These are phyloP conservation scores for Fusarium mangiferae DNA, from an alignment of 2,329 filamentous ascomycete species.

Conservation along the genomic window DNA sequence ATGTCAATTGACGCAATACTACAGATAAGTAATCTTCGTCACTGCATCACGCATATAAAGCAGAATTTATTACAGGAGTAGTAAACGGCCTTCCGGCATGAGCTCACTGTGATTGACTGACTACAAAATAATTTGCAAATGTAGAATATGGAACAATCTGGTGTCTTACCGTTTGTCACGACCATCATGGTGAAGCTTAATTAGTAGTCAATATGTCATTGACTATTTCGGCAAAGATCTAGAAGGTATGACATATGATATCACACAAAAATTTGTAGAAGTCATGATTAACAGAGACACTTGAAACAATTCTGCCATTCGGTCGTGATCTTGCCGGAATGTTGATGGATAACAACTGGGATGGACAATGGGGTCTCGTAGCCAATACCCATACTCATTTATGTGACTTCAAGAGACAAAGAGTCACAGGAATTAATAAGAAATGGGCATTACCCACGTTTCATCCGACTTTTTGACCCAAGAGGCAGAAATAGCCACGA, in stretches of 20 bases:
- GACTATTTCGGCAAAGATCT: accelerated
- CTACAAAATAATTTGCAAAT: accelerated
- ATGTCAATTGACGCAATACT: neutral
- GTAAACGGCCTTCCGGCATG: accelerated
- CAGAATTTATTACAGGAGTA: accelerated
- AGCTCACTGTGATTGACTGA: neutral
- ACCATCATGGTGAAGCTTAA: accelerated
- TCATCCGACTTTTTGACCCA: too few species aligned
- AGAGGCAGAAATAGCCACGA: neutral
- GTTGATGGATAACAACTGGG: too few species aligned
- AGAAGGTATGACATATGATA: neutral
- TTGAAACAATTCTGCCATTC: neutral
- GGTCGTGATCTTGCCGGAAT: neutral
- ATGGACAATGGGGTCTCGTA: neutral
- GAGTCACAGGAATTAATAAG: neutral
- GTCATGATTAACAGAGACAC: neutral
- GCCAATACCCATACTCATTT: neutral
- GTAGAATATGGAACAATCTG: neutral
- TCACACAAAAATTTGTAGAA: accelerated
- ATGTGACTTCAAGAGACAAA: too few species aligned
- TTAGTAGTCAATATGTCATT: too few species aligned
- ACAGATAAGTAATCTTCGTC: neutral
- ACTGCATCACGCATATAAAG: neutral
- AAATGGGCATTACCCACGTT: neutral
- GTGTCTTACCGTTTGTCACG: accelerated